A percentile compares a stretch with the other conserved stretches of the same genome.
phyloP scores from a whole-genome alignment of 768 basidiomycete genomes.

The Boletus rex-veris region DNA sequence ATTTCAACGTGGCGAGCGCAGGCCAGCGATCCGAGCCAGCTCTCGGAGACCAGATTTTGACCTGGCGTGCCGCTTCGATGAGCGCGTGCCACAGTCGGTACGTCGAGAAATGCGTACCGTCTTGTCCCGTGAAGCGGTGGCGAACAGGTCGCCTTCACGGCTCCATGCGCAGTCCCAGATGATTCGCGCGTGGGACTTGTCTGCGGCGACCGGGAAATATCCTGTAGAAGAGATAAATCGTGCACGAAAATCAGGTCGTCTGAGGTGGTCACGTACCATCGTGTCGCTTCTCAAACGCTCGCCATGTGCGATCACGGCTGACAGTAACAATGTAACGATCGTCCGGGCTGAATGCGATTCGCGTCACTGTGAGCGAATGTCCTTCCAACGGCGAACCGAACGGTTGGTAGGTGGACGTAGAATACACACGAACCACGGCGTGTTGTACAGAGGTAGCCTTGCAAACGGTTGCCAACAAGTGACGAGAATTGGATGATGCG shows the following conservation, averaged over 20 bases:
- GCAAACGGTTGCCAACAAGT: conserved; percentile 84
- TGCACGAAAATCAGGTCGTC: background rate
- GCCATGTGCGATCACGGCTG: conserved; percentile 91
- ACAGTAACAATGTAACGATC: conserved; percentile 78
- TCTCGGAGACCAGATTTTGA: conserved; percentile 72
- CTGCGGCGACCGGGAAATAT: conserved; percentile 58
- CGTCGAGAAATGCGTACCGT: conserved; percentile 51
- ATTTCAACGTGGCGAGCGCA: conserved; percentile 57
- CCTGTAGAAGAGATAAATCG: conserved; percentile 35
- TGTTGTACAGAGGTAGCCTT: conserved; percentile 86
- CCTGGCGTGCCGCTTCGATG: conserved; percentile 40
- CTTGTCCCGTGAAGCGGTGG: conserved; percentile 94
- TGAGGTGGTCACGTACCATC: conserved; percentile 32
- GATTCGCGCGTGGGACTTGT: conserved; percentile 88
- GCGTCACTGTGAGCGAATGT: conserved; percentile 86
- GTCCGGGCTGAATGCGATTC: conserved; percentile 85
- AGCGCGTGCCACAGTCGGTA: background rate
- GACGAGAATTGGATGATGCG: conserved; percentile 64
- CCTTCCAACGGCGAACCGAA: conserved; percentile 75
- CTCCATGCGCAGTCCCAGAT: conserved; percentile 97
- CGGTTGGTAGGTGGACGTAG: conserved; percentile 64
- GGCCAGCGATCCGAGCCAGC: conserved; percentile 49
- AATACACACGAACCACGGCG: conserved; percentile 82
- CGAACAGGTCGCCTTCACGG: conserved; percentile 71
- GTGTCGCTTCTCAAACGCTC: conserved; percentile 58